Base-by-base conservation (phyloP, 169 alveolate genomes). In the Eimeria praecox region DNA sequence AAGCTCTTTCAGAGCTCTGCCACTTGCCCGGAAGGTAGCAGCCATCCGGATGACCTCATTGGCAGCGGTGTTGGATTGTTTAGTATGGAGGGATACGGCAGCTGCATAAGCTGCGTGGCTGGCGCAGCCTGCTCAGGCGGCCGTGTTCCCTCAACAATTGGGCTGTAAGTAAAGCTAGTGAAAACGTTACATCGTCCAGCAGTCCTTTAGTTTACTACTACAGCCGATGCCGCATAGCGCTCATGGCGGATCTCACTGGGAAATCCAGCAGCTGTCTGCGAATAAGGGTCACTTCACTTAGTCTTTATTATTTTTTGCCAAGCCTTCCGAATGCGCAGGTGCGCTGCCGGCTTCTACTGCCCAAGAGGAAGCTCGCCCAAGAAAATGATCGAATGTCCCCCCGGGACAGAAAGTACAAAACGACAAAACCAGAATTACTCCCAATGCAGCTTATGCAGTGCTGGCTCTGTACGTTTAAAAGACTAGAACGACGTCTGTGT, bases 71-170 rank as follows among this genome's bases (percentile, higher is more conserved):
- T 5, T 6, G 93, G 93, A 20, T 33, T 87, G 52, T 87, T 59
- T 38, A 87, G 93, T 64, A 59, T 87, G 93, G 93, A 87, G 35
- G 78, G 56, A 24, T 87, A 35, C 82, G 93, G 75, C 64, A 87
- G 93, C 83, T 87, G 93, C 82, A 24, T 62, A 71, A 87, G 82
- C 64, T 87, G 93, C 93, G 69, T 83, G 30, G 64, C 83, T 6
- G 83, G 82, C 27, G 3, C 38, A 35, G n/a, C 35, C 6, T 87
- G 93, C 59, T 1, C 59, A 22, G 93, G 93, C 22, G 93, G 80
- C 12, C n/a, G 38, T 6, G 92, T 85, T 35, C 78, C 92, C n/a
- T 24, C 69, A 12, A 24, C 20, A 80, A 18, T 14, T 1, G 27
- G 2, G 6, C 1, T 5, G 83, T 73, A 73, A 35, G 83, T 3